Evolutionary conservation across 208 protist genomes (phyloP).

Genomic region (Wallacemonas sp.): DNA sequence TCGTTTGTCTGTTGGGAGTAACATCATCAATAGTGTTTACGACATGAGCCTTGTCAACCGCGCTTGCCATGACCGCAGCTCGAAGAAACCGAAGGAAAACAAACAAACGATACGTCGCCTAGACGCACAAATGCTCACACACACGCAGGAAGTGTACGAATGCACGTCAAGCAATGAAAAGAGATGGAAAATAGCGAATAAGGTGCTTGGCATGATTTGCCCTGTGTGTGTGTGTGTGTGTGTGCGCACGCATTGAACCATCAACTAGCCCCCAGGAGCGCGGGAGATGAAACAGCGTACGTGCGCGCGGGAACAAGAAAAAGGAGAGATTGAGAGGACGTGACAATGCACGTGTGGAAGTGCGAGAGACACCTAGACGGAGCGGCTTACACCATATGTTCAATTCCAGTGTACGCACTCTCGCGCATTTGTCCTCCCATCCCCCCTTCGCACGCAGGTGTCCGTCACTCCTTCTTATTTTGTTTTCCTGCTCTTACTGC

Average conservation of each 20-base stretch:
- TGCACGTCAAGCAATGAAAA: not conserved
- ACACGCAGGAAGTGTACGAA: not conserved
- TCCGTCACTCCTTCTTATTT: not conserved
- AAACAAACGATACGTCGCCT: not conserved
- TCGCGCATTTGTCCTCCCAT: too few relatives aligned
- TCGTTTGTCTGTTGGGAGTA: not conserved
- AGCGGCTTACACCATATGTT: too few relatives aligned
- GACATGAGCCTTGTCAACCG: not conserved
- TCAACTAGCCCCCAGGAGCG: too few relatives aligned
- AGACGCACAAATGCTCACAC: constrained; percentile 7
- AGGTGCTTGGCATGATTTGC: constrained; percentile 5
- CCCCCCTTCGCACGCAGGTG: too few relatives aligned
- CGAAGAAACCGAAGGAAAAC: not conserved
- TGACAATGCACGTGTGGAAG: too few relatives aligned
- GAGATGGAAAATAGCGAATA: not conserved
- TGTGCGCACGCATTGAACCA: too few relatives aligned
- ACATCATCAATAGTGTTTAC: not conserved
- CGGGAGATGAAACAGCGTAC: too few relatives aligned
- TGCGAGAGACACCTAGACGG: too few relatives aligned
- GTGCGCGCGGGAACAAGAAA: too few relatives aligned
- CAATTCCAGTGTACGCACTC: too few relatives aligned
- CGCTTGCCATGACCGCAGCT: not conserved
- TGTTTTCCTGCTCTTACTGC: not conserved
- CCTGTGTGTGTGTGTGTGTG: too few relatives aligned
- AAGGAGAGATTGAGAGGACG: too few relatives aligned